A percentile compares a stretch with the other conserved stretches of the same genome.
phyloP scores from a whole-genome alignment of 106 monocot species.

The Dendrobium huoshanense region DNA sequence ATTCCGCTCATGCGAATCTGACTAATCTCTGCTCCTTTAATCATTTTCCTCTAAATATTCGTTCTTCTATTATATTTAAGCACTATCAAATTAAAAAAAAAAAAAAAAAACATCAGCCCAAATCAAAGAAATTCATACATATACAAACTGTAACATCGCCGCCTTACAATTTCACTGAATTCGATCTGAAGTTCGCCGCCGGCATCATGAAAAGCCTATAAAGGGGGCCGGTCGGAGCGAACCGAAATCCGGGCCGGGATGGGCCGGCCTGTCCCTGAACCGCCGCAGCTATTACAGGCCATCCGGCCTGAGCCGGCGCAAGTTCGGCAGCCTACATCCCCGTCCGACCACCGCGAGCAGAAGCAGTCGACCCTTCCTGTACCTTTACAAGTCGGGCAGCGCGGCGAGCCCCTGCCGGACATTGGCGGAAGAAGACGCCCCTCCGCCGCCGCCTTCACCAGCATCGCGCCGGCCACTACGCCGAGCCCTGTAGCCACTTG shows the following conservation, averaged over 20 bases:
- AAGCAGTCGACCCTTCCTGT: constrained; percentile 69
- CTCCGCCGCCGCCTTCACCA: constrained; percentile 61
- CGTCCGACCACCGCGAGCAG: constrained; percentile 88
- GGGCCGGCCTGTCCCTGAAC: constrained; percentile 64
- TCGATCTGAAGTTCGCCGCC: too few relatives aligned
- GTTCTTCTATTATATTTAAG: too few relatives aligned
- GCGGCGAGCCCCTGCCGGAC: constrained; percentile 22
- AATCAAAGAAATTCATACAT: too few relatives aligned
- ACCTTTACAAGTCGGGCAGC: constrained; percentile 71
- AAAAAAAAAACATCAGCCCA: too few relatives aligned
- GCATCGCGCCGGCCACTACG: constrained; percentile 65
- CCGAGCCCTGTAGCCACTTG: constrained; percentile 65
- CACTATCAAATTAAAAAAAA: too few relatives aligned
- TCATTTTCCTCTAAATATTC: too few relatives aligned
- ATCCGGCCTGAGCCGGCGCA: constrained; percentile 81
- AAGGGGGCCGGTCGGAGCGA: constrained; percentile 19
- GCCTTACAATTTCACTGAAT: too few relatives aligned
- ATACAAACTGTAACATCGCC: too few relatives aligned
- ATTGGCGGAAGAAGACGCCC: constrained; percentile 18
- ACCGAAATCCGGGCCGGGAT: constrained; percentile 41
- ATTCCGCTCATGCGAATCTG: too few relatives aligned
- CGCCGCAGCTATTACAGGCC: constrained; percentile 79
- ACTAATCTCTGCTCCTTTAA: too few relatives aligned
- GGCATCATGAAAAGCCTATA: neutral
- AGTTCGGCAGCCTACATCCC: constrained; percentile 76